Evolutionary conservation across 805 yeast species (phyloP).

Genomic region (Wickerhamomyces subpelliculosus): DNA sequence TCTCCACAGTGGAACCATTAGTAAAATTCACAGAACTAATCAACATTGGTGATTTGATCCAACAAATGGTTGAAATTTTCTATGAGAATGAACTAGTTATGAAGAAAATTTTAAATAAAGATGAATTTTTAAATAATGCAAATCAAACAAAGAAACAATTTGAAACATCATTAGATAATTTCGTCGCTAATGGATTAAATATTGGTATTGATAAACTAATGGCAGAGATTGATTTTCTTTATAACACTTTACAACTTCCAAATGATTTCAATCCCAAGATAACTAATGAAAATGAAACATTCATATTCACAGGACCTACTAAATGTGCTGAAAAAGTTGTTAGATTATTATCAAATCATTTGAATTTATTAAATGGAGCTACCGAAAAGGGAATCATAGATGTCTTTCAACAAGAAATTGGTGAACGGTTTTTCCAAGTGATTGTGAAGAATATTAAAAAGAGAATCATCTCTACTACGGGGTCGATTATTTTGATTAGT

Average conservation of each 20-base stretch:
- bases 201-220: slow-evolving; percentile 87
- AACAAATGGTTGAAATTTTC: slow-evolving; percentile 87
- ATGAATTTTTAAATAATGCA: slow-evolving; percentile 73
- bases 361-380: slow-evolving; percentile 66
- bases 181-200: slow-evolving; percentile 88
- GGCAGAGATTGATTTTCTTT: slow-evolving; percentile 66
- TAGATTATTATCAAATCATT: slow-evolving; percentile 59
- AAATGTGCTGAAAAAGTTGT: slow-evolving; percentile 61
- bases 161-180: slow-evolving; percentile 76
- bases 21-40: slow-evolving; percentile 85
- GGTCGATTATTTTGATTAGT: slow-evolving; percentile 75
- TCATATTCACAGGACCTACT: slow-evolving; percentile 40
- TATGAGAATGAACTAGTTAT: slow-evolving; percentile 73
- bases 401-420: slow-evolving; percentile 91
- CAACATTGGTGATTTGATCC: slow-evolving; percentile 85
- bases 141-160: slow-evolving; percentile 74
- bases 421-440: slow-evolving; percentile 72
- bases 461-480: slow-evolving; percentile 66
- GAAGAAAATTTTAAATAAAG: slow-evolving; percentile 54
- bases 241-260: slow-evolving; percentile 47
- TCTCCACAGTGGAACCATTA: slow-evolving; percentile 64
- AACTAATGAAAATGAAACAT: slow-evolving; percentile 5
- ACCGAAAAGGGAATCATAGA: slow-evolving; percentile 86
- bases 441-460: slow-evolving; percentile 72
- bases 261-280: slow-evolving; percentile 54